Evolutionary conservation across 2,329 filamentous ascomycete genomes (phyloP), one percentile per base, ranked within the genome.

Genomic region (Penicillium sp.): DNA sequence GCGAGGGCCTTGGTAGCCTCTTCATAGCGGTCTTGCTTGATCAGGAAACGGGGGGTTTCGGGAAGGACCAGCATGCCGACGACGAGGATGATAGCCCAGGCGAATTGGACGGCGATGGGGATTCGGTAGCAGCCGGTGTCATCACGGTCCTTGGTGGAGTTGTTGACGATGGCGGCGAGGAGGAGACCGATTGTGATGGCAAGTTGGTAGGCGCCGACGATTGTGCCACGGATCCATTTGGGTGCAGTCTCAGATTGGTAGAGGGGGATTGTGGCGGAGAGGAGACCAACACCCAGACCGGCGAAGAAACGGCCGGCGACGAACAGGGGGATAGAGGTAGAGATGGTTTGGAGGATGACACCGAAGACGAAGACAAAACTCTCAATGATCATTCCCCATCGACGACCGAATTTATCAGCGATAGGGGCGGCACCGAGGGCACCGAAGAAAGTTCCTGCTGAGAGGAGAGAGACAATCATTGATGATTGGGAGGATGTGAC

Each of bases 231-330:
- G 65, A 93, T 87, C 75, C 88, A 89, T 72, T 82, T 84, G 44
- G 88, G 87, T 21, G 74, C 70, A 67, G 91, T 90, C 77, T 92
- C 90, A 47, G 87, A 91, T 87, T 93, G 92, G 83, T 93, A 91
- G 56, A 91, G 80, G 68, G 69, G 64, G 48, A 70, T 62, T 57
- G 60, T 61, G 66, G 89, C 88, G 15, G 88, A 91, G 65, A 90
- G 86, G 72, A 91, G 89, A 71, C 89, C 89, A 68, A 91, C 89
- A 78, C 89, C 89, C 52, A 75, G 62, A 31, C 74, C 73, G 25
- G 72, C 74, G 39, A 81, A 73, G 31, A 82, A 67, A 50, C 82
- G 79, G 29, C 82, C 82, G 5, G 75, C 80, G 25, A 84, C 78
- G 27, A 75, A 66, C 38, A 69, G 63, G 2, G 69, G 67, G 12